phyloP scores from a whole-genome alignment of 805 yeast species.

The Yarrowia sp. region DNA sequence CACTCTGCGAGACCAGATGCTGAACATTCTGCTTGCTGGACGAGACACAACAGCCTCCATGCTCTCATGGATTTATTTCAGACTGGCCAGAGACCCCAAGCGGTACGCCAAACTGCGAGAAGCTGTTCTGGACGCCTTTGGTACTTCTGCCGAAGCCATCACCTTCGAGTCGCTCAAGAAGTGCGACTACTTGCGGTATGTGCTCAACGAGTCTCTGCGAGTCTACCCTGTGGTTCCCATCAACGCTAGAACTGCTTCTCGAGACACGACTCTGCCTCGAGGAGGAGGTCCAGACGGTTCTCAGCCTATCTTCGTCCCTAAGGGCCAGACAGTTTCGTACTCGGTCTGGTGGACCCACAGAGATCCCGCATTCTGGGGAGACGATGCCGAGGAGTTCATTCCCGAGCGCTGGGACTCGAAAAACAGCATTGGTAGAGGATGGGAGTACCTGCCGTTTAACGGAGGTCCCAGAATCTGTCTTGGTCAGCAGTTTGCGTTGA shows the following conservation, averaged over 20 bases:
- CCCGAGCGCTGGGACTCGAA: constrained; percentile 51
- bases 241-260: constrained; percentile 47
- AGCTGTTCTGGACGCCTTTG: constrained; percentile 42
- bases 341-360: constrained; percentile 48
- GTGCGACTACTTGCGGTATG: constrained; percentile 47
- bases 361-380: constrained; percentile 43
- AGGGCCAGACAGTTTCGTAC: constrained; percentile 47
- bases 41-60: constrained; percentile 56
- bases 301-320: constrained; percentile 44
- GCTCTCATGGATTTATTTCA: constrained; percentile 47
- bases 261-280: constrained; percentile 49
- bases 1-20: constrained; percentile 49
- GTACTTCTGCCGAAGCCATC: constrained; percentile 35
- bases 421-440: constrained; percentile 34
- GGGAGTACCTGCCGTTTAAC: constrained; percentile 54
- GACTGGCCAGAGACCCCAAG: constrained; percentile 44
- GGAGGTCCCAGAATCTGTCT: constrained; percentile 57
- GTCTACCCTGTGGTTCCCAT: constrained; percentile 53
- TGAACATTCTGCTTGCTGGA: constrained; percentile 53
- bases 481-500: constrained; percentile 56
- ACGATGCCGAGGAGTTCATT: constrained; percentile 44
- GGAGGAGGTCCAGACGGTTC: constrained; percentile 50
- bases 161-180: constrained; percentile 50
- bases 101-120: constrained; percentile 41
- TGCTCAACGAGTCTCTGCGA: constrained; percentile 50